Base-by-base conservation (phyloP, 306 rosid species). In the Acacia crassicarpa region DNA sequence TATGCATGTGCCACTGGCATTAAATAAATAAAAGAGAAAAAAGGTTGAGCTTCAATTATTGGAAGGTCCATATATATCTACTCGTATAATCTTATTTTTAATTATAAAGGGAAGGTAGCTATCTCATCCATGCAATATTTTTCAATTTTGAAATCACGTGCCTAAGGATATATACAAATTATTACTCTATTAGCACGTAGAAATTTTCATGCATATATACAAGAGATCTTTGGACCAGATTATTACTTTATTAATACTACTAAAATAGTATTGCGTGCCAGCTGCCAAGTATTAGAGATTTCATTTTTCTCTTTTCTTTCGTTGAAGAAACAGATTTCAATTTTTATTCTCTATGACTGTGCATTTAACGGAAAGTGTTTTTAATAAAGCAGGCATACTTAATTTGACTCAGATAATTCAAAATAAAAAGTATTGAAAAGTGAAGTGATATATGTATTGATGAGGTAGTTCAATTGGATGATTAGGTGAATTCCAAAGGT, bases 121-220 rank as follows among this genome's bases (percentile, higher is more conserved):
- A 38, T 3, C 53, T 44, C 44, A 9, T 27, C 14, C 13, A 53
- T 53, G 32, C 41, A 43, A 82, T 53, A 82, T 20, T 35, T 48
- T 59, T 77, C 19, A 9, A 46, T 61, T 77, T 71, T 38, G 70
- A 69, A 46, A 46, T 71, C 27, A 43, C 23, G 48, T 68, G 77
- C 61, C 30, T 51, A 75, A 83, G 33, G 44, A 54, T 17, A 78
- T 23, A 73, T 80, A 54, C 67, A 25, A 62, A 72, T 48, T 62
- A 61, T 19, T 54, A 54, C 25, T 54, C 20, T 19, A 54, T 54
- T 63, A 78, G 44, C 78, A 61, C 78, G 46, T 83, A 70, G 35
- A 40, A 72, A 3, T 63, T 61, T 41, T 45, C 83, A 65, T 83
- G 76, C 86, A 72, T 78, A 49, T 5, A 44, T 44, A 82, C 74